phyloP scores from a whole-genome alignment of 2,329 filamentous ascomycete species.

The Fusarium drepaniforme region DNA sequence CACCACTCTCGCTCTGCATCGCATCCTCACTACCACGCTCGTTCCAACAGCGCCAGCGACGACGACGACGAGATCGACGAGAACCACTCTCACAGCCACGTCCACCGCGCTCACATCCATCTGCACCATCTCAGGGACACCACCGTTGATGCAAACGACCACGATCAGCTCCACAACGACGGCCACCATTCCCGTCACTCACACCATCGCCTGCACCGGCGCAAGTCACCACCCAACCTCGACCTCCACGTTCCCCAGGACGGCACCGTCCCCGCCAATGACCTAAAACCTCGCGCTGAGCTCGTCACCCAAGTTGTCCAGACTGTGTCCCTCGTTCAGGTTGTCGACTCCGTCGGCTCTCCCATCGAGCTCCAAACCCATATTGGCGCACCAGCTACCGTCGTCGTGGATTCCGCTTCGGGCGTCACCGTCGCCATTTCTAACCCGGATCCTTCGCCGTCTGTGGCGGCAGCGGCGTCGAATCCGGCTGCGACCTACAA shows the following conservation, averaged over 20 bases:
- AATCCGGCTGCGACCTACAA: conserved; percentile 38
- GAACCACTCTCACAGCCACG: conserved; percentile 11
- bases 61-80: conserved; percentile 9
- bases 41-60: conserved; percentile 18
- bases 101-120: conserved; percentile 35
- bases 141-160: conserved; percentile 28
- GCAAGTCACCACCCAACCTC: conserved; percentile 27
- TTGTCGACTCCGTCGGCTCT: conserved; percentile 62
- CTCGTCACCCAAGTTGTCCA: conserved; percentile 62
- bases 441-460: conserved; percentile 37
- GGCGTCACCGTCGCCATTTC: conserved; percentile 53
- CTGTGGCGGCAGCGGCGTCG: conserved; percentile 40
- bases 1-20: conserved; percentile 34
- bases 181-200: conserved; percentile 40
- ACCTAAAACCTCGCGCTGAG: conserved; percentile 31
- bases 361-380: conserved; percentile 59
- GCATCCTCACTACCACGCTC: conserved; percentile 31
- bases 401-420: conserved; percentile 51
- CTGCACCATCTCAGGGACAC: conserved; percentile 20
- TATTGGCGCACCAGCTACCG: conserved; percentile 53
- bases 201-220: conserved; percentile 38
- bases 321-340: conserved; percentile 67
- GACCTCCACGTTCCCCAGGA: conserved; percentile 39
- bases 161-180: conserved; percentile 34
- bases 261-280: conserved; percentile 30